Conservation (phyloP, 768 basidiomycete genomes). For the Phanerodontia chrysosporium region DNA sequence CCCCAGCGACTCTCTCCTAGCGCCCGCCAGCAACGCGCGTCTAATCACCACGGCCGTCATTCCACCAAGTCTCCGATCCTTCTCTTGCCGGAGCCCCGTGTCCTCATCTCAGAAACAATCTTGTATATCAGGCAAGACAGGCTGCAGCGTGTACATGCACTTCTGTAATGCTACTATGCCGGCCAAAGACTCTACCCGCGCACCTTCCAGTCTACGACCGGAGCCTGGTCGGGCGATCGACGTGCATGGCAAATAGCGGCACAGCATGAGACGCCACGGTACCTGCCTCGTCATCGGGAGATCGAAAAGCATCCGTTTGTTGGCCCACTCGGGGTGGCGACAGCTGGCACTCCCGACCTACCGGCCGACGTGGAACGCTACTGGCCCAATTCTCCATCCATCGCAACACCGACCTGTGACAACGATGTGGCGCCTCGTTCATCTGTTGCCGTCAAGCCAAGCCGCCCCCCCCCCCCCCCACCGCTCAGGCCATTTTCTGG, state of each 20-base stretch:
- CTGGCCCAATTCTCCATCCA: not conserved
- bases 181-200: no score
- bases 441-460: no score
- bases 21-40: slow-evolving; percentile 1
- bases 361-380: not conserved
- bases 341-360: not conserved
- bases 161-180: no score
- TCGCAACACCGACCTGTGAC: no score
- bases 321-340: not conserved
- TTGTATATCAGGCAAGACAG: not conserved
- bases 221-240: not conserved
- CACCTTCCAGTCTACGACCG: not conserved
- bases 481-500: no score
- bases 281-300: not conserved
- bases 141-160: no score
- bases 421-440: not conserved
- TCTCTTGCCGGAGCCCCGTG: not conserved
- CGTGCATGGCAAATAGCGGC: not conserved
- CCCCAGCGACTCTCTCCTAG: not conserved
- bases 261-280: not conserved
- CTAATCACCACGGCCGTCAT: not conserved
- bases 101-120: not conserved
- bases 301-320: not conserved
- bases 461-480: no score
- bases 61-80: not conserved